These are phyloP conservation scores for Parietaria judaica DNA, from an alignment of 306 rosid genomes.

Conservation along the genomic window DNA sequence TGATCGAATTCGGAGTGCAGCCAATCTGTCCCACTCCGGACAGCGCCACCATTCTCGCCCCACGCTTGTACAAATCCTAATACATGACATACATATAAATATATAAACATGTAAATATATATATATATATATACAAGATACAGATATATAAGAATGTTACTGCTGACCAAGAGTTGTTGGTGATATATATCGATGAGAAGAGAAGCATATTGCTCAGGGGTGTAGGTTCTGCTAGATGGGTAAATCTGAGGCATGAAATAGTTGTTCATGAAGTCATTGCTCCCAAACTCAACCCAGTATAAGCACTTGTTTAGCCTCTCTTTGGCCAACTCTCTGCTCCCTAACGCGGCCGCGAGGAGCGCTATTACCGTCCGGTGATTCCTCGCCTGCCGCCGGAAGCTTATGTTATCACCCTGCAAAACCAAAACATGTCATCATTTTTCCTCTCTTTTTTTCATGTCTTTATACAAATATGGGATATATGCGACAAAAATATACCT, in stretches of 20 bases:
- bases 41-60: slow-evolving; percentile 46
- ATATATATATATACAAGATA: too few relatives aligned
- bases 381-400: slow-evolving; percentile 26
- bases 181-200: slow-evolving; percentile 27
- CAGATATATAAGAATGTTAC: too few relatives aligned
- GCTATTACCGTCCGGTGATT: slow-evolving; percentile 28
- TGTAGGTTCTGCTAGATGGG: slow-evolving; percentile 25
- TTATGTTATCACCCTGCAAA: slow-evolving; percentile 33
- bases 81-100: background rate
- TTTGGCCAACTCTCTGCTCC: slow-evolving; percentile 10
- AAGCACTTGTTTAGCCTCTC: slow-evolving; percentile 39
- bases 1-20: slow-evolving; percentile 37
- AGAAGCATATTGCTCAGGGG: slow-evolving; percentile 26
- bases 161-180: slow-evolving; percentile 32
- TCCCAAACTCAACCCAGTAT: slow-evolving; percentile 45
- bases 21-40: slow-evolving; percentile 38
- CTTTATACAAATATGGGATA: too few relatives aligned
- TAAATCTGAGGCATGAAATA: slow-evolving; percentile 39
- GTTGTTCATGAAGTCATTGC: slow-evolving; percentile 51
- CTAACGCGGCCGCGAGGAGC: slow-evolving; percentile 13
- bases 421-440: too few relatives aligned
- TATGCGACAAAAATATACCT: too few relatives aligned
- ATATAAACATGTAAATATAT: background rate
- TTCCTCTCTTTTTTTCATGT: too few relatives aligned
- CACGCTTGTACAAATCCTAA: slow-evolving; percentile 22